phyloP scores from a whole-genome alignment of 2,329 filamentous ascomycete species.

The Colletotrichum gloeosporioides region DNA sequence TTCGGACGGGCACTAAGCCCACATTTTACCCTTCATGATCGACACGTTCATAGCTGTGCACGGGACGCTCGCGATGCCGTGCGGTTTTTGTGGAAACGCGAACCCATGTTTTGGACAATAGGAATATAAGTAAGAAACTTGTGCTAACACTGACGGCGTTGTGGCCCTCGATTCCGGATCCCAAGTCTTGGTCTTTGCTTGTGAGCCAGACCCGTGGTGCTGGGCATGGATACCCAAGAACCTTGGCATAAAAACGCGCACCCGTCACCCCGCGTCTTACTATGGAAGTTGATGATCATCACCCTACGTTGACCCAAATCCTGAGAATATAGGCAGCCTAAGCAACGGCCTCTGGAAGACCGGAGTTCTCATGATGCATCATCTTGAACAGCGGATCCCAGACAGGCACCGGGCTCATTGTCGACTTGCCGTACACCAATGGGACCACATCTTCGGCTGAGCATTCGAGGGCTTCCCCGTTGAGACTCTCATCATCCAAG shows the following conservation, averaged over 20 bases:
- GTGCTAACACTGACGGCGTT: background rate
- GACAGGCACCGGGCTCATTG: slow-evolving; percentile 47
- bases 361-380: slow-evolving; percentile 47
- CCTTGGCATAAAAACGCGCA: background rate
- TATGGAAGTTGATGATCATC: background rate
- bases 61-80: background rate
- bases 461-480: slow-evolving; percentile 50
- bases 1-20: background rate
- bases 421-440: slow-evolving; percentile 38
- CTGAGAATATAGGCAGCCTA: slow-evolving; percentile 5
- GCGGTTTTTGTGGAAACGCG: background rate
- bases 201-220: accelerated
- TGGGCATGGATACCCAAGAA: background rate
- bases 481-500: slow-evolving; percentile 45
- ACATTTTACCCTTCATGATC: background rate
- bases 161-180: background rate
- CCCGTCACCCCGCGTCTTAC: background rate
- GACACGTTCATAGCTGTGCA: background rate
- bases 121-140: background rate
- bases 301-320: background rate
- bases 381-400: slow-evolving; percentile 54
- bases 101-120: background rate
- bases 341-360: slow-evolving; percentile 41
- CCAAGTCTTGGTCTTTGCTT: background rate
- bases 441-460: slow-evolving; percentile 40